These are phyloP conservation scores for Plasmodium knowlesi DNA, from an alignment of 169 alveolate genomes.

Conservation along the genomic window DNA sequence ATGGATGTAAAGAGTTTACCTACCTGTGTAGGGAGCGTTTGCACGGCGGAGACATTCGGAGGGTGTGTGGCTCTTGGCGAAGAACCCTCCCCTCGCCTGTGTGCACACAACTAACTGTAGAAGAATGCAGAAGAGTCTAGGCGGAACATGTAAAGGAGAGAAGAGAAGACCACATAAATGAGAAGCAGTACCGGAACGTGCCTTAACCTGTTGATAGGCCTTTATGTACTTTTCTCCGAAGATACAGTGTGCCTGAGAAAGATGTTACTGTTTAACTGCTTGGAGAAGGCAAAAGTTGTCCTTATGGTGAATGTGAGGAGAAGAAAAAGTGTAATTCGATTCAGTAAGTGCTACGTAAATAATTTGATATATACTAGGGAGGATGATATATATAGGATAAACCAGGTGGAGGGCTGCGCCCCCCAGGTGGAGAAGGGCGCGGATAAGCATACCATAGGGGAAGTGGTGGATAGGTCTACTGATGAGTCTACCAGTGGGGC, in stretches of 20 bases:
- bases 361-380: constrained; percentile 59
- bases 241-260: constrained; percentile 41
- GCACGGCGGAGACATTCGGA: background rate
- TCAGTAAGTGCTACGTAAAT: constrained; percentile 15
- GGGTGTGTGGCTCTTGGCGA: background rate
- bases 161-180: constrained; percentile 11
- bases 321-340: background rate
- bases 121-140: background rate
- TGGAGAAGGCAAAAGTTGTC: background rate
- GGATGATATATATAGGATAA: constrained; percentile 74
- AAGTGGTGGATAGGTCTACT: background rate
- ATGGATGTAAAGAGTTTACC: background rate
- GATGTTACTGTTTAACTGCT: constrained; percentile 8
- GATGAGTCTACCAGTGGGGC: background rate
- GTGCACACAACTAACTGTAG: background rate
- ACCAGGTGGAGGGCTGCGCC: background rate
- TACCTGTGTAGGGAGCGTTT: background rate
- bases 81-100: background rate
- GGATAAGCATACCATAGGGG: background rate
- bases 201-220: background rate
- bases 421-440: background rate
- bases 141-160: background rate
- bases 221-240: background rate
- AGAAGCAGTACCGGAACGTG: background rate
- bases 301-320: background rate